Conservation (phyloP, 495 filamentous ascomycete species). For the Aspergillus cristatus region DNA sequence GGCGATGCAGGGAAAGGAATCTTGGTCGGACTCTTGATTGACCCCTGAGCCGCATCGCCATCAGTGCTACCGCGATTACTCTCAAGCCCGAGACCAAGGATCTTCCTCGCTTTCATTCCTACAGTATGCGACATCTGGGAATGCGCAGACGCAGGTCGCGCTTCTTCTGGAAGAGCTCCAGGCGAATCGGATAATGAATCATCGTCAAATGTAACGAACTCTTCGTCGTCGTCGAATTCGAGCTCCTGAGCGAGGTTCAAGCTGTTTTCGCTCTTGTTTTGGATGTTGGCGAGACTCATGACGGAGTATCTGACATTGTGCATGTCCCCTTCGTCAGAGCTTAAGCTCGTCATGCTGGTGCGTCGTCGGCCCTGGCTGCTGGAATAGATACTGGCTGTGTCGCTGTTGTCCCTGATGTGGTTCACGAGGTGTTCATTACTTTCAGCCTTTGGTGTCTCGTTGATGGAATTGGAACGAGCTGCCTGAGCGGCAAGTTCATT, state of each 20-base stretch:
- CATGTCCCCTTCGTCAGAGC: slow-evolving; percentile 44
- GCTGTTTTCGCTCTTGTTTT: slow-evolving; percentile 51
- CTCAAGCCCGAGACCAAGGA: slow-evolving; percentile 38
- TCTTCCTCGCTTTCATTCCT: slow-evolving; percentile 39
- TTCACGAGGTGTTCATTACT: slow-evolving; percentile 14
- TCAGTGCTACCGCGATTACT: slow-evolving; percentile 9
- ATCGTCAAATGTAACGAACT: slow-evolving; percentile 36
- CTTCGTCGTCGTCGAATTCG: slow-evolving; percentile 69
- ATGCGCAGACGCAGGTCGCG: slow-evolving; percentile 30
- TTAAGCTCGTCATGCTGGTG: slow-evolving; percentile 52
- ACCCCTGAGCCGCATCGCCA: slow-evolving; percentile 10
- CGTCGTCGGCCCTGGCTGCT: slow-evolving; percentile 55
- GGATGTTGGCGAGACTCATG: slow-evolving; percentile 42
- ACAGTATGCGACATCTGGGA: slow-evolving; percentile 32
- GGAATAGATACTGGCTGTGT: slow-evolving; percentile 66
- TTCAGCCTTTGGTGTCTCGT: slow-evolving; percentile 16
- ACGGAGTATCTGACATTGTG: slow-evolving; percentile 55
- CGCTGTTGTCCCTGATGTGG: slow-evolving; percentile 44
- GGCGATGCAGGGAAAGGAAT: neutral
- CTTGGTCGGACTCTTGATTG: too few relatives aligned
- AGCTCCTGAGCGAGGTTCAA: slow-evolving; percentile 85
- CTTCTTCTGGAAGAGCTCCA: slow-evolving; percentile 38
- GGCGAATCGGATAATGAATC: slow-evolving; percentile 21
- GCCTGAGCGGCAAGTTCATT: slow-evolving; percentile 74
- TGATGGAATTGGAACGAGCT: slow-evolving; percentile 24